These are phyloP conservation scores for Oryza meyeriana DNA, from an alignment of 176 grass and related monocot species.

Conservation along the genomic window DNA sequence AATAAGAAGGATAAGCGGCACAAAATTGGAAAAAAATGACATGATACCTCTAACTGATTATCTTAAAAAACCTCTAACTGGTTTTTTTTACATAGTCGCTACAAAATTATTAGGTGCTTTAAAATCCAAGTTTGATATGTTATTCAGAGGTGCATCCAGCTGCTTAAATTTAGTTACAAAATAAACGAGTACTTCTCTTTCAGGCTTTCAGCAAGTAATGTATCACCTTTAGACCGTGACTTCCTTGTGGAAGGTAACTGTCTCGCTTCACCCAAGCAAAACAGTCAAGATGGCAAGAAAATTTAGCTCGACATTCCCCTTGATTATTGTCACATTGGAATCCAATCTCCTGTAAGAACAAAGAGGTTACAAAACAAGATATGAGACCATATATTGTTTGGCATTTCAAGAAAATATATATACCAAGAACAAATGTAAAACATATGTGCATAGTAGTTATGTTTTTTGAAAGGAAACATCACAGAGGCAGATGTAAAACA, in stretches of 20 bases:
- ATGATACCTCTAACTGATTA: not conserved
- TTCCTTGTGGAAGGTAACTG: slow-evolving; percentile 99
- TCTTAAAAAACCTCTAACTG: not conserved
- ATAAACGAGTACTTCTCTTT: slow-evolving; percentile 10
- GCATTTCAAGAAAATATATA: not conserved
- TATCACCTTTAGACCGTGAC: slow-evolving; percentile 93
- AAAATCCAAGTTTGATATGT: slow-evolving; percentile 3
- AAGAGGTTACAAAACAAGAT: slow-evolving; percentile 23
- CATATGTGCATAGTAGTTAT: not conserved
- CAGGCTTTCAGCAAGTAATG: slow-evolving; percentile 2
- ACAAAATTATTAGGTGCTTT: not conserved
- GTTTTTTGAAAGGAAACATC: not conserved
- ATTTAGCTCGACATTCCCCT: slow-evolving; percentile 96
- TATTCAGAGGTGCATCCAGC: not conserved
- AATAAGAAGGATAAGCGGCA: not conserved
- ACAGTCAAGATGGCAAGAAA: slow-evolving; percentile 98
- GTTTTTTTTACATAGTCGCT: not conserved
- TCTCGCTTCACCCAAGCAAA: slow-evolving; percentile 99
- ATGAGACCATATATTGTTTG: slow-evolving; percentile 14
- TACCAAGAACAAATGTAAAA: slow-evolving; percentile 25
- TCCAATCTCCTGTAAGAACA: slow-evolving; percentile 81
- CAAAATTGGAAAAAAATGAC: not conserved
- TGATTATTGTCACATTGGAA: slow-evolving; percentile 86
- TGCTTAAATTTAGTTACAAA: not conserved
- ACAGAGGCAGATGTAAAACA: slow-evolving; percentile 14